Base-by-base conservation (phyloP, 2,329 filamentous ascomycete species). In the Diatrype stigma region DNA sequence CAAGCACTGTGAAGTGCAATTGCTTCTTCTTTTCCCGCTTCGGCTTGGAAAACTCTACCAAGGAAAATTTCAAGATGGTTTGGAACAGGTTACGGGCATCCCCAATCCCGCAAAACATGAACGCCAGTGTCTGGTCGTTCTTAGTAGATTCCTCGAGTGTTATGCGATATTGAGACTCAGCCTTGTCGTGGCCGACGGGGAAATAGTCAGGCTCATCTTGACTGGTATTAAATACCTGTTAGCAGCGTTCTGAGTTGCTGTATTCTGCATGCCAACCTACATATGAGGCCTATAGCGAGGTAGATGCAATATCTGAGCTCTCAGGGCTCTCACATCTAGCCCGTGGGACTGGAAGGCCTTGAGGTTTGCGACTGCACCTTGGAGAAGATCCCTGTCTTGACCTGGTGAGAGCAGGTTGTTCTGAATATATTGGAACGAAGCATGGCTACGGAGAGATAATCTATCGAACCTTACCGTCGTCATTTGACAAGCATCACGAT, bases 81-180 rank as follows among this genome's bases (percentile, higher is more conserved):
- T 53, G 49, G 49, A 57, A 60, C 35, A 58, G 45, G 42, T 54
- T 42, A 17, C 58, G 56, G 23, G 52, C 54, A 46, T 60, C 57
- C 2, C 50, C 49, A 14, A 54, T 21, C 21, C 54, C 54, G 45
- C 56, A 56, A 28, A 60, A 48, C 56, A 58, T 57, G 22, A 60
- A 45, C 12, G 54, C 51, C 34, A 58, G 42, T 47, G 55, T 47
- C 2, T 51, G 49, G 16, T 58, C 58, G 1, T 53, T 42, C 2
- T 22, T 30, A 5, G 54, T 19, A 12, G 51, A 54, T 30, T 53
- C 45, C 35, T 46, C 42, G 6, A 58, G 51, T n/a, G 49, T 30
- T 12, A 35, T 2, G 2, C 52, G 53, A 38, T 56, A 58, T 28
- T 47, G 28, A 3, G 57, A 57, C 30, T 51, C 44, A 11, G 50